Percentiles rank a stretch among this genome's conserved stretches.
phyloP scores from a whole-genome alignment of 2,329 filamentous ascomycete species.

The Fusarium udum region DNA sequence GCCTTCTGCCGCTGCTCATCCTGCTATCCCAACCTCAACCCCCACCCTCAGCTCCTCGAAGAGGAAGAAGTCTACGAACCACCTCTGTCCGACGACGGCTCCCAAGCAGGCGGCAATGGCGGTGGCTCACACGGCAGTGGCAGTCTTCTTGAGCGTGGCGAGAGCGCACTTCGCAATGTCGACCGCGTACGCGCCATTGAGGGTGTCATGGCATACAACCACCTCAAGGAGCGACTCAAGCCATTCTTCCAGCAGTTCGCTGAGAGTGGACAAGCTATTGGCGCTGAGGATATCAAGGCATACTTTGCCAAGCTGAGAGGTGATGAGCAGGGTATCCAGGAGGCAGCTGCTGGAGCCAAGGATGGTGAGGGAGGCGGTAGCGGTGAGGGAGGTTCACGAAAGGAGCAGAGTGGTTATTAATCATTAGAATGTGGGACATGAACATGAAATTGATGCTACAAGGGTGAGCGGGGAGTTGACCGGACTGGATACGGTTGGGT shows the following conservation, averaged over 20 bases:
- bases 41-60: constrained; percentile 84
- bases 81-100: constrained; percentile 75
- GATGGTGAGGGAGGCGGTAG: constrained; percentile 43
- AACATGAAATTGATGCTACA: not conserved
- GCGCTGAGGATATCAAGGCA: constrained; percentile 93
- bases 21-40: constrained; percentile 79
- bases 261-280: constrained; percentile 86
- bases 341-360: constrained; percentile 59
- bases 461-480: not conserved
- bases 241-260: constrained; percentile 94
- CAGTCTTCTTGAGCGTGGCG: constrained; percentile 88
- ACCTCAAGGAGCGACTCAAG: constrained; percentile 95
- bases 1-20: constrained; percentile 81
- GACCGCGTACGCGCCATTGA: constrained; percentile 94
- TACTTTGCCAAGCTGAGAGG: constrained; percentile 96
- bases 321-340: constrained; percentile 78
- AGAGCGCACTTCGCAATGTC: constrained; percentile 89
- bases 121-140: constrained; percentile 75
- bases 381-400: constrained; percentile 49
- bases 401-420: constrained; percentile 65
- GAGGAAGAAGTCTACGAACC: constrained; percentile 96
- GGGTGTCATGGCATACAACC: constrained; percentile 98
- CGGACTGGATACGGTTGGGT: not conserved
- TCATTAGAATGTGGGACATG: not conserved
- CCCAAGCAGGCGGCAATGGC: constrained; percentile 54